A percentile compares a stretch with the other conserved stretches of the same genome.
Conservation (phyloP, 768 basidiomycete species). For the Suillus decipiens region DNA sequence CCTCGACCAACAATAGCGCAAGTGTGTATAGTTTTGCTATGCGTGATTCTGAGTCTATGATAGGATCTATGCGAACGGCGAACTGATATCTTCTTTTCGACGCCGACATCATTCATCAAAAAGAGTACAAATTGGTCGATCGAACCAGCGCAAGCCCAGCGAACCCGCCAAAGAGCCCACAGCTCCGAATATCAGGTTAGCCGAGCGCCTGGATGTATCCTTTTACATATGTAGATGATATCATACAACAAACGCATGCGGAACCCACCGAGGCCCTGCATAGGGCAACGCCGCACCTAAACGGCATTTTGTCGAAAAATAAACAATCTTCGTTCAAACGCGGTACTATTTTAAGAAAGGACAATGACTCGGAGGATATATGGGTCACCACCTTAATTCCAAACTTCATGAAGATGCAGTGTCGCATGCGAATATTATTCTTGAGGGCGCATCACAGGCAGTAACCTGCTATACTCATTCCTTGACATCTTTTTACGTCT, state of each 20-base stretch:
- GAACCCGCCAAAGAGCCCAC: background rate
- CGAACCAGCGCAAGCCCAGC: background rate
- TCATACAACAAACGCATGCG: background rate
- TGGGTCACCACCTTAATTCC: background rate
- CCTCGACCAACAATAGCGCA: background rate
- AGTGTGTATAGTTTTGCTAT: background rate
- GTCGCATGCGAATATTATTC: slow-evolving; percentile 4
- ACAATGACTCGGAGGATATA: background rate
- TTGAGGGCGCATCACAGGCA: background rate
- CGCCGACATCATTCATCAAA: background rate
- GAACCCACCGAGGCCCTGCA: background rate
- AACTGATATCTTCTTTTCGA: background rate
- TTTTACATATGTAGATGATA: background rate
- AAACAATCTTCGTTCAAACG: background rate
- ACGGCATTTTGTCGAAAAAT: background rate
- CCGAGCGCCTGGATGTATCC: background rate
- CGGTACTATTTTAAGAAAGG: background rate
- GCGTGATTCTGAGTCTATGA: background rate
- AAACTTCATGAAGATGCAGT: slow-evolving; percentile 3
- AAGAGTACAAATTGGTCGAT: background rate
- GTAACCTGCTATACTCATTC: slow-evolving; percentile 1
- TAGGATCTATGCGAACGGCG: background rate
- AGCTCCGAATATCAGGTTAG: background rate
- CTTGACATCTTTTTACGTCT: slow-evolving; percentile 7
- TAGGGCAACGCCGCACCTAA: background rate